Base-by-base conservation (phyloP, 768 basidiomycete species). In the Mycena capillaripes region DNA sequence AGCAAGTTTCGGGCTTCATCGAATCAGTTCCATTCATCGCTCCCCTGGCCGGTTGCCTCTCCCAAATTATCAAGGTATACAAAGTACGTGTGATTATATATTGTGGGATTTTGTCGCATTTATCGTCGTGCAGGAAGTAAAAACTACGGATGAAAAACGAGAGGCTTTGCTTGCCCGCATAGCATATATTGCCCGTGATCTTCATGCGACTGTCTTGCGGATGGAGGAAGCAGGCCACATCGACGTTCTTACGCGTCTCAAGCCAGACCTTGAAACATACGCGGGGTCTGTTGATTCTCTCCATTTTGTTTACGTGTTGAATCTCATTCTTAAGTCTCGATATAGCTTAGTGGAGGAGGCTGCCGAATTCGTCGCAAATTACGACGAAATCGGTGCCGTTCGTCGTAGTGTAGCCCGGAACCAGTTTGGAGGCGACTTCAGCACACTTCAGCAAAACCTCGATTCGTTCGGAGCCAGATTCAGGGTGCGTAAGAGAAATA, bases 381-480 rank as follows among this genome's bases (percentile, higher is more conserved):
- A 61, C 27, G 19, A 48, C 9, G 29, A 21, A 8, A 21, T 61
- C 2, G 30, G 44, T 4, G 9, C 16, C 23, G 1, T 48, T 11
- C 42, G 25, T 4, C 42, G 44, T n/a, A 21, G 16, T n/a, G 5
- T 21, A 23, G 60, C 42, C 9, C 48, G 57, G 12, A 60, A 21
- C 23, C 46, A 59, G 16, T 19, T 68, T 2, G 46, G 46, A 52
- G 25, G 21, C 19, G 27, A 36, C 40, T 59, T 68, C 6, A 42
- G 17, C 25, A 48, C 5, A 4, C 44, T 67, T 10, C 38, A 67
- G 38, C 32, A 32, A 27, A 23, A 53, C 3, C 58, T 68, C 23
- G 68, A 61, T 55, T 62, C 32, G 25, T 69, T 69, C 40, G 68
- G 59, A 48, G 53, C 59, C 21, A 8, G 59, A 23, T 69, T 69